Conservation (phyloP, 108 stramenopile species). For the Cylindrotheca closterium region DNA sequence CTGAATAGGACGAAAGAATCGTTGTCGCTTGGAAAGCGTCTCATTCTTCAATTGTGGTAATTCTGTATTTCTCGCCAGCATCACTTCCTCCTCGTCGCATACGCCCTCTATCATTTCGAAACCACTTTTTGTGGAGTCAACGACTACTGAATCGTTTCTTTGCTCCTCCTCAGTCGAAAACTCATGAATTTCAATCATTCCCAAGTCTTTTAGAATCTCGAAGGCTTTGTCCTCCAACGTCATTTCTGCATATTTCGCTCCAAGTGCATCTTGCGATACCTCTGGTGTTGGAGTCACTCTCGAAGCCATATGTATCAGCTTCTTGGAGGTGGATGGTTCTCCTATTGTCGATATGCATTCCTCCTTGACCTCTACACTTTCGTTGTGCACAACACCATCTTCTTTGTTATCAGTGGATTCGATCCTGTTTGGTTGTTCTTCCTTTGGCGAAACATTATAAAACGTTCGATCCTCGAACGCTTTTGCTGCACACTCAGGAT, state of each 20-base stretch:
- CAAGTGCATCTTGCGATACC: background rate
- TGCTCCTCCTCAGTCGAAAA: background rate
- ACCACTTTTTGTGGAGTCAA: background rate
- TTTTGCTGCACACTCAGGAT: too few relatives aligned
- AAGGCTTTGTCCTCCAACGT: constrained; percentile 10
- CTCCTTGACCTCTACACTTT: too few relatives aligned
- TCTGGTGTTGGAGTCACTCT: too few relatives aligned
- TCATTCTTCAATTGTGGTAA: too few relatives aligned
- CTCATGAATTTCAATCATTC: constrained; percentile 1
- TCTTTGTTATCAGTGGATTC: background rate
- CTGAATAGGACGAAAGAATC: background rate
- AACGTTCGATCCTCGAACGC: too few relatives aligned
- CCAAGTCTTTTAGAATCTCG: constrained; percentile 7
- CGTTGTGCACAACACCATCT: background rate
- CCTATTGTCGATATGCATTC: too few relatives aligned
- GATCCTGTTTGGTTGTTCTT: too few relatives aligned
- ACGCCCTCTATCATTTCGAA: background rate
- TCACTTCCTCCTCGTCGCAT: background rate
- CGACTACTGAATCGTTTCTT: background rate
- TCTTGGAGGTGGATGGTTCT: too few relatives aligned
- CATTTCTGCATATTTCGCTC: background rate
- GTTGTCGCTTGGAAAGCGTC: background rate
- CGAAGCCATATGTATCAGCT: too few relatives aligned
- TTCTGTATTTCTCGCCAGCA: background rate
- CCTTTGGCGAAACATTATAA: too few relatives aligned